These are phyloP conservation scores for Claviceps maximensis DNA, from an alignment of 2,329 filamentous ascomycete genomes.

Conservation along the genomic window DNA sequence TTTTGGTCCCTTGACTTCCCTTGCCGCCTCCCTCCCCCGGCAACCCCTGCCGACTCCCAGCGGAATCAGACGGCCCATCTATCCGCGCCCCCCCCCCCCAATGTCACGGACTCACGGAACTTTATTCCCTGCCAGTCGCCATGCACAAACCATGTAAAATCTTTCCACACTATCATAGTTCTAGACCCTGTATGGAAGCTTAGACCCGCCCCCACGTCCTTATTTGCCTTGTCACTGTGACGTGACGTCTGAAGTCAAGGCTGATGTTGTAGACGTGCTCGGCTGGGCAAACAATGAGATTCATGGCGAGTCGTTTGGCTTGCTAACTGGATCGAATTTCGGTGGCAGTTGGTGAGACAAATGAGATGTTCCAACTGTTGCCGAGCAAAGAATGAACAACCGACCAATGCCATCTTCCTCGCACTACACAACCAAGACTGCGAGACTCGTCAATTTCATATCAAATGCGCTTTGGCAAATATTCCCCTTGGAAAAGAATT, in stretches of 20 bases:
- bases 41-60: background rate
- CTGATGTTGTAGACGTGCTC: background rate
- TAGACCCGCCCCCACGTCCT: background rate
- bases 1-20: background rate
- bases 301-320: background rate
- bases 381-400: background rate
- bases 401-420: background rate
- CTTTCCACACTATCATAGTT: background rate
- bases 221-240: background rate
- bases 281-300: background rate
- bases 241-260: background rate
- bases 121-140: background rate
- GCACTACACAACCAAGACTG: too few species aligned
- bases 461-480: background rate
- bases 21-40: background rate
- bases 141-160: background rate
- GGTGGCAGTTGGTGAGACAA: background rate
- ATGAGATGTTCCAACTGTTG: background rate
- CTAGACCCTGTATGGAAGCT: background rate
- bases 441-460: background rate
- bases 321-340: background rate
- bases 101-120: background rate
- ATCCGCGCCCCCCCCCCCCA: background rate
- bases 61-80: background rate
- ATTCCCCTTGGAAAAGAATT: background rate